Evolutionary conservation across 2,329 filamentous ascomycete genomes (phyloP).

Genomic region (Aurifilum marmelostoma): DNA sequence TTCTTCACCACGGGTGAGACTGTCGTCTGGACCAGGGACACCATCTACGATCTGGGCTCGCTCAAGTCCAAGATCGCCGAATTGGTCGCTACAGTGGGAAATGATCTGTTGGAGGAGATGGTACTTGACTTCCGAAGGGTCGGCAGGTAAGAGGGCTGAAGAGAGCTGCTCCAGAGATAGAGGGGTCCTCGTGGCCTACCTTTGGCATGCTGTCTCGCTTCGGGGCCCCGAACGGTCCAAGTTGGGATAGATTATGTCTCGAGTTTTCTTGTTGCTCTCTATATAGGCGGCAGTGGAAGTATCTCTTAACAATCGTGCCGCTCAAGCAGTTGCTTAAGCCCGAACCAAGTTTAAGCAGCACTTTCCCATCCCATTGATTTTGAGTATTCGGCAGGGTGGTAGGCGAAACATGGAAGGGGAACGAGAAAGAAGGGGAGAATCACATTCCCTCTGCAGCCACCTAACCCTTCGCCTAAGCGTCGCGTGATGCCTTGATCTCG

Average conservation of each 20-base stretch:
- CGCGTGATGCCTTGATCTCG: neutral
- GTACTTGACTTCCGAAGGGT: slow-evolving; percentile 57
- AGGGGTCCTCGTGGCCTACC: too few relatives aligned
- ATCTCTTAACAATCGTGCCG: neutral
- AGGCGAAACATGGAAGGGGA: too few relatives aligned
- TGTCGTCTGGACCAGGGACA: slow-evolving; percentile 60
- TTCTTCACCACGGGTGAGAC: slow-evolving; percentile 55
- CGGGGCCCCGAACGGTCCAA: neutral
- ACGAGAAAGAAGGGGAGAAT: neutral
- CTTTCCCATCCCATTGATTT: neutral
- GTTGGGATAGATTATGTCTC: neutral
- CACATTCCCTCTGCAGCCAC: neutral
- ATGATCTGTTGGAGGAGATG: slow-evolving; percentile 58
- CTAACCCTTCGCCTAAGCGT: neutral
- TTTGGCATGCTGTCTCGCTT: neutral
- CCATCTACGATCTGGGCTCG: slow-evolving; percentile 51
- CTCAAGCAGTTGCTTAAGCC: neutral
- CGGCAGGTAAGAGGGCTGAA: slow-evolving; percentile 9
- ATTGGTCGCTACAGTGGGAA: slow-evolving; percentile 67
- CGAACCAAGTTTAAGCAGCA: neutral
- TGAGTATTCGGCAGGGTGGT: neutral
- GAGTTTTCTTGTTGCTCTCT: neutral
- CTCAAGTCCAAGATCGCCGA: slow-evolving; percentile 69
- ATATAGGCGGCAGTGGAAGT: neutral
- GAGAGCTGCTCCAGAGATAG: neutral